Base-by-base conservation (phyloP, 306 rosid genomes). In the Trichosanthes cucumerina region DNA sequence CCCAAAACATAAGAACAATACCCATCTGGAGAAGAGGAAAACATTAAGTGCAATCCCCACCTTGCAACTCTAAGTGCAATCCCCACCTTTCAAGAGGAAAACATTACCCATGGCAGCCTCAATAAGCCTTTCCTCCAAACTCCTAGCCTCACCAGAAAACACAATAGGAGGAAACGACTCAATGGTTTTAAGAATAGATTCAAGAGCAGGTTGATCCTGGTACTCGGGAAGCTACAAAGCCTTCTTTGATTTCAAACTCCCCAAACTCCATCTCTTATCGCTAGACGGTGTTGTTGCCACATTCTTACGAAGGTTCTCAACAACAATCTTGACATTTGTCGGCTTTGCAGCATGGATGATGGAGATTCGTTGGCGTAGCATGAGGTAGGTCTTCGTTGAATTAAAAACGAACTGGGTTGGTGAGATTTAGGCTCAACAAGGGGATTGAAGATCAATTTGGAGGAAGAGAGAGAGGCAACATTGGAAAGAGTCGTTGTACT, bases 11-110 rank as follows among this genome's bases (percentile, higher is more conserved):
- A 49, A 90, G 96, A 76, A 90, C 96, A 58, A 84, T 91, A 36
- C 95, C 83, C 95, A 90, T 90, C 87, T 90, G 95, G 9, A 90
- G 91, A 44, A 90, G 81, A n/a, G n/a, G n/a, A n/a, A n/a, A n/a
- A n/a, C n/a, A n/a, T n/a, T n/a, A n/a, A n/a, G n/a, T n/a, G n/a
- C n/a, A 31, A 90, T 76, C 79, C 92, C 84, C 89, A 89, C 96
- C 86, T 91, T 91, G 83, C 89, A 88, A 77, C 93, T 90, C 90
- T 90, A 91, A 0, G 93, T 91, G 15, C 93, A 90, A 70, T 90
- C 95, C 9, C 93, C 96, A 12, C 96, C 96, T 52, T 91, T 90
- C 79, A 91, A 81, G 12, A 91, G 87, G 31, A 91, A 91, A 15
- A 91, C 96, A 21, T 87, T 91, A 0, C 96, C 96, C 87, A 86